Conservation (phyloP, 1,284 basidiomycete species). For the Melampsora larici-populina region DNA sequence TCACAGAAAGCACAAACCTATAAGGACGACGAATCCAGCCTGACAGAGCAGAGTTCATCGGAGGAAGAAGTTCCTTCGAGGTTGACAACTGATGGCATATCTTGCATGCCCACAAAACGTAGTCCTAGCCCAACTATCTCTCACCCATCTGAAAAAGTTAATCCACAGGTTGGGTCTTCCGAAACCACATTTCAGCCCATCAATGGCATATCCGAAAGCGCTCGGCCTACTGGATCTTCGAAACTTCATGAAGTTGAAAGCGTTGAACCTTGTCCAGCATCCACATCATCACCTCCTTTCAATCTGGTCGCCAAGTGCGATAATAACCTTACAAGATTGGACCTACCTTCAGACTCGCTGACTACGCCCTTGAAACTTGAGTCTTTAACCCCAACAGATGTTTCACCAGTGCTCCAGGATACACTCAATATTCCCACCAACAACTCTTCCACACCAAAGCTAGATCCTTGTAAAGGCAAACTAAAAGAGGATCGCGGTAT, state of each 20-base stretch:
- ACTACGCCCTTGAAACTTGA: not conserved
- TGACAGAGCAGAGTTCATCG: constrained; percentile 43
- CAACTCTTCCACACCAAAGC: not conserved
- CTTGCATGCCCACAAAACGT: constrained; percentile 3
- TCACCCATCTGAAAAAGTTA: not conserved
- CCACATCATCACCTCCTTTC: no score
- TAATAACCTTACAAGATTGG: not conserved
- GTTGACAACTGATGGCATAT: not conserved
- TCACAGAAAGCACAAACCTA: not conserved
- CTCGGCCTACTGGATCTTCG: not conserved
- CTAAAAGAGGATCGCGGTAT: constrained; percentile 11
- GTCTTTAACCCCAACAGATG: not conserved
- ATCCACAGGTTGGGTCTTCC: not conserved
- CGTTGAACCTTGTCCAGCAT: not conserved
- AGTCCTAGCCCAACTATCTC: not conserved
- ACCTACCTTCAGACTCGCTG: not conserved
- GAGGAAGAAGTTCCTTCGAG: constrained; percentile 28
- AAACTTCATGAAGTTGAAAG: not conserved
- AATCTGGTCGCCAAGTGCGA: no score
- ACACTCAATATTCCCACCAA: not conserved
- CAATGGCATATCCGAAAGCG: not conserved
- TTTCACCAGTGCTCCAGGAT: not conserved
- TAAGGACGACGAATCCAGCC: constrained; percentile 43
- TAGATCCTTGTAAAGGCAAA: not conserved
- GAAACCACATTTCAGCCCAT: not conserved